A percentile compares a stretch with the other conserved stretches of the same genome.
These are phyloP conservation scores for Lagenaria siceraria DNA, from an alignment of 306 rosid genomes.

Conservation along the genomic window DNA sequence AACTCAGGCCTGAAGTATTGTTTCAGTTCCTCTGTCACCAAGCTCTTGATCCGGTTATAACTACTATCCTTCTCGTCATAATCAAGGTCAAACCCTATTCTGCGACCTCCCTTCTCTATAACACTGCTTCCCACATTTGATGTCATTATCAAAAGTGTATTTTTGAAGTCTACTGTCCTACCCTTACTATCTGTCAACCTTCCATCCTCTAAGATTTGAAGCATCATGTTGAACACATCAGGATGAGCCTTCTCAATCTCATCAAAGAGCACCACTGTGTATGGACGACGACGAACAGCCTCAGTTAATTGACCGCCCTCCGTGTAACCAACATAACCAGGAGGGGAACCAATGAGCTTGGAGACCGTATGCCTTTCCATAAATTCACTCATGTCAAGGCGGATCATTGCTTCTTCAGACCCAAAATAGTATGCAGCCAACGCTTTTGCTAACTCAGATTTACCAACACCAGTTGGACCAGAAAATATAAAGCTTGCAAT, in stretches of 20 bases:
- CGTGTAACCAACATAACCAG: conserved; percentile 92
- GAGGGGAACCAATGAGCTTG: conserved; percentile 92
- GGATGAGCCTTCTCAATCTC: conserved; percentile 99
- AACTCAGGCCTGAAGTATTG: conserved; percentile 91
- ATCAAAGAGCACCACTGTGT: conserved; percentile 85
- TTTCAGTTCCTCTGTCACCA: conserved; percentile 86
- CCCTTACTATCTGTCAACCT: conserved; percentile 94
- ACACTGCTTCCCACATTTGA: conserved; percentile 96
- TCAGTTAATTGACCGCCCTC: conserved; percentile 97
- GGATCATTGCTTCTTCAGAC: conserved; percentile 93
- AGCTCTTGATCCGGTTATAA: conserved; percentile 78
- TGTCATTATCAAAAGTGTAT: conserved; percentile 90
- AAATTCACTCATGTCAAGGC: conserved; percentile 96
- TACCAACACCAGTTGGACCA: conserved; percentile 98
- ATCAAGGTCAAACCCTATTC: conserved; percentile 77
- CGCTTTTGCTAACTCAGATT: conserved; percentile 86
- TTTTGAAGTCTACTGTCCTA: conserved; percentile 92
- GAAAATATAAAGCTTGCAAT: conserved; percentile 95
- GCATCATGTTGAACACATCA: conserved; percentile 96
- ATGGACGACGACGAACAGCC: conserved; percentile 94
- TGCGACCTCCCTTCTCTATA: conserved; percentile 91
- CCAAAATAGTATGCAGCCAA: conserved; percentile 92
- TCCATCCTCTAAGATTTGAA: conserved; percentile 91
- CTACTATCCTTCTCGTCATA: conserved; percentile 91
- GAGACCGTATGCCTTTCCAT: conserved; percentile 97